Base-by-base conservation (phyloP, 2,329 filamentous ascomycete genomes). In the Cladosporium sp. region DNA sequence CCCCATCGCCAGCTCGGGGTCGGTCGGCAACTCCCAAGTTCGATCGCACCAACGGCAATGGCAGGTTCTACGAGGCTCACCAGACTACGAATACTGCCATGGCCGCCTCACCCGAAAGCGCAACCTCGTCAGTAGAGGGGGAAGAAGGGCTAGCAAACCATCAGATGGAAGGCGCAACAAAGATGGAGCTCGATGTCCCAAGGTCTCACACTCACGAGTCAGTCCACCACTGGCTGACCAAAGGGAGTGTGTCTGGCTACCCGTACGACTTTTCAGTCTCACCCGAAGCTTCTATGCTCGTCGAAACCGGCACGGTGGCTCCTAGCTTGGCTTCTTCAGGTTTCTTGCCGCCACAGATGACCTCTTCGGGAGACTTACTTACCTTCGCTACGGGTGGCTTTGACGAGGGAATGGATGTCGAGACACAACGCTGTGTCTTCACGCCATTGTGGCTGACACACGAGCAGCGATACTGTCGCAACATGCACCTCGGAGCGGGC, bases 11-110 rank as follows among this genome's bases (percentile, higher is more conserved):
- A n/a, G 9, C 14, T 4, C 54, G 54, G 4, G 54, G 54, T 30
- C 54, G 54, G 11, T 56, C 54, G 1, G 20, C 11, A 1, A 56
- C 54, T 4, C 54, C 54, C 3, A 56, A 56, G 14, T 17, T 49
- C 42, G 54, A 56, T 37, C 34, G 54, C 20, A 56, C 54, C 4
- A 56, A 56, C n/a, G 54, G 54, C 22, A 49, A 47, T 15, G 42
- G 42, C 3, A 39, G 12, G 12, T 15, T 19, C 2, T 20, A 7
- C 30, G 12, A 22, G 22, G 36, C 19, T n/a, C 8, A 25, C 28
- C 15, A 6, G 8, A 38, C 14, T 5, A 20, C 20, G 1, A n/a
- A n/a, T n/a, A 20, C 22, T 12, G 5, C 2, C 34, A 14, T 17
- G 4, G n/a, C 6, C 5, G 25, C 17, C 50, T 38, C 58, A 2